Conservation (phyloP, 305 asterid genomes). For the Fraxinus greggii region DNA sequence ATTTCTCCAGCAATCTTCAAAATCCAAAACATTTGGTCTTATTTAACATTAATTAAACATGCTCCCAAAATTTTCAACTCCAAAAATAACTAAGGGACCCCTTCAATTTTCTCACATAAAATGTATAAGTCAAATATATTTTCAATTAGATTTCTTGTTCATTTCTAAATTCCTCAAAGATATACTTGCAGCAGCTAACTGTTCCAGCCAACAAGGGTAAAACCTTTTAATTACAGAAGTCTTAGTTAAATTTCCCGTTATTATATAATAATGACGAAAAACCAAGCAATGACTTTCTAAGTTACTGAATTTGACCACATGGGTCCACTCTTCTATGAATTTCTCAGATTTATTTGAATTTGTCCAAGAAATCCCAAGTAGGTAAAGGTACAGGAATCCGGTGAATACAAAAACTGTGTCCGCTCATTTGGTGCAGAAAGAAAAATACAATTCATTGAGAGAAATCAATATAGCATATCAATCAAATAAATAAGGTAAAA, state of each 20-base stretch:
- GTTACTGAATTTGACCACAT: background rate
- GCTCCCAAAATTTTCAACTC: background rate
- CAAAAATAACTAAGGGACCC: background rate
- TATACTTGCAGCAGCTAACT: background rate
- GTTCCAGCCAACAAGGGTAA: background rate
- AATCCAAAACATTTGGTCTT: conserved; percentile 7
- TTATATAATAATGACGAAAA: background rate
- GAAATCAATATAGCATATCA: conserved; percentile 17
- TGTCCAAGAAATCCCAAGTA: background rate
- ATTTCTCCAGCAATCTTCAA: conserved; percentile 10
- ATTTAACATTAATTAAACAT: background rate
- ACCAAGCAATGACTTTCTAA: background rate
- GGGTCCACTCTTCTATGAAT: background rate
- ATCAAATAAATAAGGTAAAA: conserved; percentile 27
- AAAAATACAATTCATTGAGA: background rate
- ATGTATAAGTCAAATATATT: background rate
- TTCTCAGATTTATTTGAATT: conserved; percentile 1
- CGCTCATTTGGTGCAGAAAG: background rate
- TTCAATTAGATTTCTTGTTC: background rate
- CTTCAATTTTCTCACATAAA: background rate
- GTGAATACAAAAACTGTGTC: background rate
- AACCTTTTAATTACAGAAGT: background rate
- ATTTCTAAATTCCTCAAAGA: background rate
- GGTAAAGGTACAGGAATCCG: background rate
- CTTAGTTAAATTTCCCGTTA: background rate